These are phyloP conservation scores for Lizonia empirigonia DNA, from an alignment of 2,329 filamentous ascomycete genomes.

Conservation along the genomic window DNA sequence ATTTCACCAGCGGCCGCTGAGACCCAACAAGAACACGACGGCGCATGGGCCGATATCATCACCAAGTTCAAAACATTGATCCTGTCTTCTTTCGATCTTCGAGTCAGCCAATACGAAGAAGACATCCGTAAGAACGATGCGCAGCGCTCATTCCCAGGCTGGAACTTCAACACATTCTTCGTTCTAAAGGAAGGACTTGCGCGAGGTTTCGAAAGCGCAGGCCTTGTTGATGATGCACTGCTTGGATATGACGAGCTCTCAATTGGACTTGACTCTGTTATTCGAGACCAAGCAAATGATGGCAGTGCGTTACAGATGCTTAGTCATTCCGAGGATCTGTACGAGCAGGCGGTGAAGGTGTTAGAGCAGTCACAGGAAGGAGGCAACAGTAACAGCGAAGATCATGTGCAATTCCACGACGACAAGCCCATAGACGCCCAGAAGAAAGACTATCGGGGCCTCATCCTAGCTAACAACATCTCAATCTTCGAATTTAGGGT, in stretches of 20 bases:
- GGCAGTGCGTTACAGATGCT: slow-evolving; percentile 72
- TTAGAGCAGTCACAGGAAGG: slow-evolving; percentile 29
- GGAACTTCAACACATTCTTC: slow-evolving; percentile 99
- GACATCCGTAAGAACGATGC: slow-evolving; percentile 94
- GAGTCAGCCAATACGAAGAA: slow-evolving; percentile 94
- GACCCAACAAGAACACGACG: slow-evolving; percentile 76
- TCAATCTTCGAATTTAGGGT: slow-evolving; percentile 94
- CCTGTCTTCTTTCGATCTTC: slow-evolving; percentile 83
- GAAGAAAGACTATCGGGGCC: slow-evolving; percentile 82
- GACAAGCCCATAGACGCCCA: slow-evolving; percentile 46
- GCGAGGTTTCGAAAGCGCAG: slow-evolving; percentile 92
- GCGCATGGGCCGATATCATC: slow-evolving; percentile 83
- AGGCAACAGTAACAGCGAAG: slow-evolving; percentile 14
- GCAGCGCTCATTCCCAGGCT: slow-evolving; percentile 84
- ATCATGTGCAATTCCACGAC: slow-evolving; percentile 32
- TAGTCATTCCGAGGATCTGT: slow-evolving; percentile 74
- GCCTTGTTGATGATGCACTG: slow-evolving; percentile 91
- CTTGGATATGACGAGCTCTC: slow-evolving; percentile 94
- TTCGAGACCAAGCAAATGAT: slow-evolving; percentile 71
- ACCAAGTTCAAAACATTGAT: slow-evolving; percentile 87
- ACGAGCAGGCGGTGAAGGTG: slow-evolving; percentile 50
- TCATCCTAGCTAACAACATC: slow-evolving; percentile 93
- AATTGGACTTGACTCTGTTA: slow-evolving; percentile 80
- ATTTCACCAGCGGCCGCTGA: slow-evolving; percentile 55
- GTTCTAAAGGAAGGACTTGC: slow-evolving; percentile 95